Base-by-base conservation (phyloP, 257 asterid species). In the Jasminum sambac region DNA sequence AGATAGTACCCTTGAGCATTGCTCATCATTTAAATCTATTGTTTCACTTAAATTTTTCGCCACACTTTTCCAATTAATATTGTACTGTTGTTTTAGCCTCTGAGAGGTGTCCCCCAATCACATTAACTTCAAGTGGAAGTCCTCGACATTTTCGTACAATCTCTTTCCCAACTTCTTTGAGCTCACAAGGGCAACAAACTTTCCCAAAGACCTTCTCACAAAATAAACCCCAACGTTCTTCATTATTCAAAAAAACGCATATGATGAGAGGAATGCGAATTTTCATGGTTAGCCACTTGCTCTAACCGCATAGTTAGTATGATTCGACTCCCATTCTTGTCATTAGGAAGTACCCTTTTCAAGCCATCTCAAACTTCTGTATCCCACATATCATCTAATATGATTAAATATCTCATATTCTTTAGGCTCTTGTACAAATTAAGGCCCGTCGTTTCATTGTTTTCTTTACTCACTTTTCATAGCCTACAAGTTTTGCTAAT, bases 361-460 rank as follows among this genome's bases (percentile, higher is more conserved):
- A 30, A 30, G 4, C 36, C 36, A 30, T 30, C 36, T 4, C 36
- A 30, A 4, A 30, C 36, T 30, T 30, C 11, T 8, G 12, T 60
- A 60, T 60, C 38, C 65, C 65, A 60, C 5, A 60, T 26, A 21
- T 60, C 65, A 60, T 60, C 65, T 19, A 60, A 19, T 21, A 60
- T 37, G 25, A 60, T 60, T 25, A 60, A 26, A 60, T 1, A 60
- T 26, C 13, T 60, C 46, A 14, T 60, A 26, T 34, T 34, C 24
- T 60, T 17, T 60, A 60, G 25, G 23, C 36, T 60, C 30, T 26
- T 23, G 30, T 60, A 19, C 30, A 60, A 34, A 6, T 24, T 9
- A 7, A 17, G 37, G 10, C 30, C 65, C 8, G 11, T 12, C 2
- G 19, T 13, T 26, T 57, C 23, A 39, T 6, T 23, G 24, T 8